These are phyloP conservation scores for Ophiobolus disseminans DNA, from an alignment of 2,329 filamentous ascomycete genomes.

Conservation along the genomic window DNA sequence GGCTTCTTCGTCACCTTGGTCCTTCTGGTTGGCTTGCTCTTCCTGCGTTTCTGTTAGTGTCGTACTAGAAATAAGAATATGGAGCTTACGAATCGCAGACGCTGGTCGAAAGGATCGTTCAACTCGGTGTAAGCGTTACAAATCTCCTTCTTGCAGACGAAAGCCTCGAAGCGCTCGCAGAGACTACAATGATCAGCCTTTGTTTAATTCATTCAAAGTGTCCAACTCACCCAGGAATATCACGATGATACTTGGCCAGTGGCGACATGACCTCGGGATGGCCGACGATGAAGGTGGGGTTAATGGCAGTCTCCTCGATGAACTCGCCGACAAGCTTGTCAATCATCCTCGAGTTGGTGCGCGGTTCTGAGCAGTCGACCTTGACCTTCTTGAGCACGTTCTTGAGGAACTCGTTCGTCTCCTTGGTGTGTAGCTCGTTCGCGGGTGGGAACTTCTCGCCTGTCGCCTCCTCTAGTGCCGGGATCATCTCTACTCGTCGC, in stretches of 20 bases:
- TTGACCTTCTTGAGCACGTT: slow-evolving; percentile 83
- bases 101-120: slow-evolving; percentile 95
- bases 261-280: slow-evolving; percentile 90
- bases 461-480: slow-evolving; percentile 83
- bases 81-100: slow-evolving; percentile 66
- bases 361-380: slow-evolving; percentile 85
- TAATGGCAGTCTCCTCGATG: slow-evolving; percentile 91
- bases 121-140: slow-evolving; percentile 97
- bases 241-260: slow-evolving; percentile 92
- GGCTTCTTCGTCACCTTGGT: slow-evolving; percentile 94
- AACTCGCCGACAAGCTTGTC: slow-evolving; percentile 93
- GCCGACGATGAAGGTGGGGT: slow-evolving; percentile 90
- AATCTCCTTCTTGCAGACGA: slow-evolving; percentile 97
- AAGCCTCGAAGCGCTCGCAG: slow-evolving; percentile 98
- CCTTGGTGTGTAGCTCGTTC: slow-evolving; percentile 85
- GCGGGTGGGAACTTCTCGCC: slow-evolving; percentile 94
- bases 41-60: slow-evolving; percentile 48
- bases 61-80: background rate
- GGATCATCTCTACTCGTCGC: slow-evolving; percentile 95
- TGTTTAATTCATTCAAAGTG: background rate
- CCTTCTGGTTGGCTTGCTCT: slow-evolving; percentile 92
- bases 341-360: slow-evolving; percentile 95
- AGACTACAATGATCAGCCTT: slow-evolving; percentile 49
- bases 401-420: slow-evolving; percentile 84
- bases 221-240: slow-evolving; percentile 65